phyloP scores from a whole-genome alignment of 495 filamentous ascomycete genomes.

The Daldinia loculata region DNA sequence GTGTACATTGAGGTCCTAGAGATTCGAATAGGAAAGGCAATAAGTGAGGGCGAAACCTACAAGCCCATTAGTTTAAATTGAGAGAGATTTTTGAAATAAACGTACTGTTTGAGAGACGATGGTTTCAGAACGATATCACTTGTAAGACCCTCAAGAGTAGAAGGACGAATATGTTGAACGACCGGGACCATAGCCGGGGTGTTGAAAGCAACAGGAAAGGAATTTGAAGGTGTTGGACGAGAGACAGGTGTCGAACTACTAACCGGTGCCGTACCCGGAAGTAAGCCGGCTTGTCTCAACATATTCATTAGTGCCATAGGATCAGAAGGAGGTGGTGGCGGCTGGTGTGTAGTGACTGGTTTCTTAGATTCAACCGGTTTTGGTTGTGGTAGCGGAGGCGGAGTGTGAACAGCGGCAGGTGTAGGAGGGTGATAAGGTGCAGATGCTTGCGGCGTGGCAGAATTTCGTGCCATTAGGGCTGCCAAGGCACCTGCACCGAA shows the following conservation, averaged over 20 bases:
- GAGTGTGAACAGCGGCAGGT: constrained; percentile 49
- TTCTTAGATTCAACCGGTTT: constrained; percentile 48
- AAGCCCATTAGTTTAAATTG: constrained; percentile 36
- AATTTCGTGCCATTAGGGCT: constrained; percentile 56
- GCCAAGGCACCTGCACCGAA: constrained; percentile 63
- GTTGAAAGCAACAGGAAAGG: constrained; percentile 44
- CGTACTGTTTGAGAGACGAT: constrained; percentile 81
- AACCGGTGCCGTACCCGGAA: constrained; percentile 44
- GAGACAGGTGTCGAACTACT: constrained; percentile 51
- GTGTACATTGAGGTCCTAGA: constrained; percentile 83
- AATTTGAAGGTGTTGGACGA: constrained; percentile 50
- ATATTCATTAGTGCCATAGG: constrained; percentile 59
- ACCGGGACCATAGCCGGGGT: constrained; percentile 30
- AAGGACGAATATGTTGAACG: constrained; percentile 17
- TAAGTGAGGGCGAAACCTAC: constrained; percentile 77
- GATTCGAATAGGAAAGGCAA: constrained; percentile 78
- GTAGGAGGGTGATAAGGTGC: constrained; percentile 51
- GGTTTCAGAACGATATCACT: constrained; percentile 74
- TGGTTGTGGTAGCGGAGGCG: constrained; percentile 40
- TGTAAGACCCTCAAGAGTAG: constrained; percentile 48
- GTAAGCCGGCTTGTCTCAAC: constrained; percentile 59
- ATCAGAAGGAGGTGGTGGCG: constrained; percentile 45
- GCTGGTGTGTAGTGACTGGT: constrained; percentile 35
- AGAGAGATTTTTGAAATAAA: constrained; percentile 30
- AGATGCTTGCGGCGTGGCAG: constrained; percentile 56